Evolutionary conservation across 345 rosid species (phyloP), one percentile per base, ranked within the genome.

Genomic region (Gossypium arboreum): DNA sequence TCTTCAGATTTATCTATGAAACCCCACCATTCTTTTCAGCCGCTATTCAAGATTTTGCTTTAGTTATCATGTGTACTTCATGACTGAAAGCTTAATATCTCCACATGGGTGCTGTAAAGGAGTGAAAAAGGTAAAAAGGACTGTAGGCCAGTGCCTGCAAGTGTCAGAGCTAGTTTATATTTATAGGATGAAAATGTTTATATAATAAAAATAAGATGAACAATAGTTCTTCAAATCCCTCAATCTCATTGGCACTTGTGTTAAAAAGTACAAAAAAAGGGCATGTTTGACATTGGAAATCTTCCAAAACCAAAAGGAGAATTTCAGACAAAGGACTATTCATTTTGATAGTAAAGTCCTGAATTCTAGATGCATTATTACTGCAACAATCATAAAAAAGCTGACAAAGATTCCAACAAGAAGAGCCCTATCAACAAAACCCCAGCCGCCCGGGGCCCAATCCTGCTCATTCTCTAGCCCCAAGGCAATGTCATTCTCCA

Each of bases 341-440:
- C 71, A 45, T 22, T 67, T 67, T 45, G 83, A 83, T 48, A 77
- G 24, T 12, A 57, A 71, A 39, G 77, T 80, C 77, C 82, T 59
- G 68, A 69, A 83, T 7, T 89, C 87, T 15, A 92, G 73, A 79
- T 82, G 85, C 34, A 90, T 55, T 7, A 88, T 39, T 68, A 88
- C 43, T 72, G 87, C 87, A 52, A 86, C 58, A 74, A 88, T 82
- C 50, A 87, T 83, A 24, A 90, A 73, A 63, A 86, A 73, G 84
- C 92, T 86, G 76, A 91, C 74, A 61, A 88, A 43, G 68, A 90
- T 82, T 77, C 98, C 95, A 75, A 87, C 90, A 25, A 92, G 27
- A 67, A 92, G 88, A 76, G 85, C 87, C 76, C 76, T 85, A 73
- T 91, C 95, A 24, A 88, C 70, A 8, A 73, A 47, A 55, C 85